A percentile compares a stretch with the other conserved stretches of the same genome.
These are phyloP conservation scores for Pecoramyces ruminantium DNA, from an alignment of 192 early-diverging fungal genomes.

Conservation along the genomic window DNA sequence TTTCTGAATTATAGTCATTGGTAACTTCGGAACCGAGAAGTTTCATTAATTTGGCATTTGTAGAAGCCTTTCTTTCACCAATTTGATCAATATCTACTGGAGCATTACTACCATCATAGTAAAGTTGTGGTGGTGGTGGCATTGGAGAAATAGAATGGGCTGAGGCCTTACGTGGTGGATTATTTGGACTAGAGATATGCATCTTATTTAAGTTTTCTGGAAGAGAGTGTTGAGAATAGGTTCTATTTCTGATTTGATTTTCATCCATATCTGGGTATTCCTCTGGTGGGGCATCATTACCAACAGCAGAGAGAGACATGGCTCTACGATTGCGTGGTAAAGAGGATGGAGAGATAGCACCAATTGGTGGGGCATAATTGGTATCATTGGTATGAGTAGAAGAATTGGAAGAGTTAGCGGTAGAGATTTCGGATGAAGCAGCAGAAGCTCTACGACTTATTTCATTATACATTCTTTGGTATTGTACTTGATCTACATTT, in stretches of 20 bases:
- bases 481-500: not conserved
- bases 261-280: not conserved
- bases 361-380: not conserved
- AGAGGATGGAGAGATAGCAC: too few species aligned
- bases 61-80: not conserved
- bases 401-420: not conserved
- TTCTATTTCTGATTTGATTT: not conserved
- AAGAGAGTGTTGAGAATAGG: not conserved
- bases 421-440: not conserved
- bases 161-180: not conserved
- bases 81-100: not conserved
- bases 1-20: not conserved
- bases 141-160: not conserved
- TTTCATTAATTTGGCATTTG: not conserved
- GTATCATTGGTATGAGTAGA: not conserved
- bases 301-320: too few species aligned
- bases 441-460: not conserved
- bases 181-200: not conserved
- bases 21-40: not conserved
- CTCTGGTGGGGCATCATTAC: too few species aligned
- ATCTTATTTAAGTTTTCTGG: not conserved
- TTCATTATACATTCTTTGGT: not conserved
- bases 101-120: not conserved
- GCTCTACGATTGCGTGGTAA: too few species aligned
- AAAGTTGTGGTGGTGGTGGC: not conserved